Evolutionary conservation across 805 yeast species (phyloP), one percentile per base, ranked within the genome.

Genomic region (Citeromyces nyonsensis): DNA sequence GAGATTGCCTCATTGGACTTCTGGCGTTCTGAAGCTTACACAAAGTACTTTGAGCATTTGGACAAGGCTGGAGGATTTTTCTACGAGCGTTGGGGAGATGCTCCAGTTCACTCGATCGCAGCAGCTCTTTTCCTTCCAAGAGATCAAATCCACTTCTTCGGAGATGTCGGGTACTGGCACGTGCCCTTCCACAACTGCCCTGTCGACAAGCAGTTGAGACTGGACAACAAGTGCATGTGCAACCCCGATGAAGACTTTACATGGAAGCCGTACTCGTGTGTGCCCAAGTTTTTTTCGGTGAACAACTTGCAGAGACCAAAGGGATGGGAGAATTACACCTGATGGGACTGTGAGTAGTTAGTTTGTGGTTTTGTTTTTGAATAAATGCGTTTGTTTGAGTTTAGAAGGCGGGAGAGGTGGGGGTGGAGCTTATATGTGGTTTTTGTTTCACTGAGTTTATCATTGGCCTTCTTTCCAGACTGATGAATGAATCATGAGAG

Each of bases 41-140:
- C 54, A 30, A 63, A 67, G 35, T 84, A 76, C 54, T 84, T 84
- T 44, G 78, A 80, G 12, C 59, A 64, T 44, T 66, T 84, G 46
- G 94, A 84, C 54, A 53, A 69, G 39, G 69, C 77, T 10, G 94
- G 95, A 51, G 94, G 94, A n/a, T 84, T 84, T 59, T 84, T 79
- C 59, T 84, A 83, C 53, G 85, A 80, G 61, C 68, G 94, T 56
- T 82, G 94, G 95, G 94, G 94, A 44, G 95, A 83, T 54, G 94
- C 94, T 18, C 95, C 95, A 25, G 77, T 83, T 32, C 95, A 83
- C 54, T 79, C 93, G 5, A 74, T 83, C 45, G 95, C 91, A 24
- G 94, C 82, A 13, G 60, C 91, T 4, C 58, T 84, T 41, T 80
- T 84, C 58, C 49, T 82, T 52, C 72, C 79, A 34, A 71, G 67